Conservation (phyloP, 2,329 filamentous ascomycete genomes). For the Venturia effusa region DNA sequence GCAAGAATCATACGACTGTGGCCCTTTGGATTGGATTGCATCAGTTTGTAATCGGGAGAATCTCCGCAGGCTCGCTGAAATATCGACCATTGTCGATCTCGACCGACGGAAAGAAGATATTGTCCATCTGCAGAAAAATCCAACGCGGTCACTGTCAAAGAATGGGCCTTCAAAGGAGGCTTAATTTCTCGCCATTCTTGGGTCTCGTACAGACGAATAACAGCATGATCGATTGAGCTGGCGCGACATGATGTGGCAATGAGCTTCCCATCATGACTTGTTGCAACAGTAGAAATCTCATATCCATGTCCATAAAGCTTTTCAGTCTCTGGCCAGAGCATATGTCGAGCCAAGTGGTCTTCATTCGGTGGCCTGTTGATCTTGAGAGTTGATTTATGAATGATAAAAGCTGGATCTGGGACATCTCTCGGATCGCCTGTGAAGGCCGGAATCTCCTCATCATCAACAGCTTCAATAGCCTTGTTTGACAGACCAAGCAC, state of each 20-base stretch:
- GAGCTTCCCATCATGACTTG: slow-evolving; percentile 60
- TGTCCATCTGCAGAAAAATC: slow-evolving; percentile 66
- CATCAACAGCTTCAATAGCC: slow-evolving; percentile 50
- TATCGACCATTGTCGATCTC: slow-evolving; percentile 84
- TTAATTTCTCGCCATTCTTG: slow-evolving; percentile 76
- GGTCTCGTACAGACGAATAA: slow-evolving; percentile 85
- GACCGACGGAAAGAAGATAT: slow-evolving; percentile 74
- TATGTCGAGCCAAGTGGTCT: slow-evolving; percentile 79
- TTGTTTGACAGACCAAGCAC: slow-evolving; percentile 95
- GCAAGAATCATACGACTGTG: slow-evolving; percentile 90
- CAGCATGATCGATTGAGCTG: slow-evolving; percentile 85
- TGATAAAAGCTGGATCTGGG: slow-evolving; percentile 43
- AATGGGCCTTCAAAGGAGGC: slow-evolving; percentile 74
- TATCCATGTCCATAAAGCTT: slow-evolving; percentile 98
- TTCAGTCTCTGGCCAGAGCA: slow-evolving; percentile 90
- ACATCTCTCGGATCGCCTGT: slow-evolving; percentile 41
- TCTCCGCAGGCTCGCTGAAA: slow-evolving; percentile 46
- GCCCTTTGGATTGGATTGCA: slow-evolving; percentile 65
- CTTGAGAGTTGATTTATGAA: slow-evolving; percentile 52
- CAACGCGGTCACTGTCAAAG: slow-evolving; percentile 73
- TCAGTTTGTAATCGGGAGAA: slow-evolving; percentile 41
- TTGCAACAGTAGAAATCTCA: slow-evolving; percentile 81
- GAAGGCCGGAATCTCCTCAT: slow-evolving; percentile 20
- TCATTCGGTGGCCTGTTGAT: slow-evolving; percentile 71
- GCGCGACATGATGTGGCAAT: slow-evolving; percentile 90